These are phyloP conservation scores for Umbelopsis isabellina DNA, from an alignment of 192 early-diverging fungal genomes.

Conservation along the genomic window DNA sequence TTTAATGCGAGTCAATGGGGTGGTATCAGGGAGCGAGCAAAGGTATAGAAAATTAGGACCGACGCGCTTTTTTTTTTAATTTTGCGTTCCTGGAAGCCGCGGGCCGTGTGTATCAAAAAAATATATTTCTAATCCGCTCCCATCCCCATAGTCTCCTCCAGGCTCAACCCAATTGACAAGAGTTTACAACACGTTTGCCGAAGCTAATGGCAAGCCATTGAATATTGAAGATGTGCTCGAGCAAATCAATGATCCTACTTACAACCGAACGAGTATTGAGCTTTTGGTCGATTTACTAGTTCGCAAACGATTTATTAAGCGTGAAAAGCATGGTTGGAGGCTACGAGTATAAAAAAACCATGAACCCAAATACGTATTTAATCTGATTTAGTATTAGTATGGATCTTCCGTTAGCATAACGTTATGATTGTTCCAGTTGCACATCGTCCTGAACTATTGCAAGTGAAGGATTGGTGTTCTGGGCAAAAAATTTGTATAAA, in stretches of 20 bases:
- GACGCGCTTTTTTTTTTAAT: not conserved
- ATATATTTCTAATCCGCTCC: too few species aligned
- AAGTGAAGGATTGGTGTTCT: too few species aligned
- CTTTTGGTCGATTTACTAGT: conserved; percentile 21
- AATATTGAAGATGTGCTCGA: not conserved
- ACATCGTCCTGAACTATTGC: too few species aligned
- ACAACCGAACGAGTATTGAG: not conserved
- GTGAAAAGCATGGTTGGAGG: conserved; percentile 16
- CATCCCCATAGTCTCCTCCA: conserved; percentile 5
- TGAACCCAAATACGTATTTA: too few species aligned
- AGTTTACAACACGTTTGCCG: conserved; percentile 21
- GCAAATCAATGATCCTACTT: conserved; percentile 12
- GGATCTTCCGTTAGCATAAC: too few species aligned
- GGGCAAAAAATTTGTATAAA: too few species aligned
- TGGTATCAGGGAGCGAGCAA: not conserved
- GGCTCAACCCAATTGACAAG: conserved; percentile 19
- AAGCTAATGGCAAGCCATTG: conserved; percentile 4
- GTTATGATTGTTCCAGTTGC: too few species aligned
- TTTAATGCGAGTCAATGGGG: not conserved
- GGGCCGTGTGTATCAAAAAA: too few species aligned
- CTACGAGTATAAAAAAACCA: not conserved
- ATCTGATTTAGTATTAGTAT: too few species aligned
- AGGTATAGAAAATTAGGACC: not conserved
- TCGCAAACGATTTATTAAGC: conserved; percentile 26
- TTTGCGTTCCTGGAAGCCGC: too few species aligned